Percentiles rank a stretch among this genome's conserved stretches.
These are phyloP conservation scores for Xylariales sp. DNA, from an alignment of 2,329 filamentous ascomycete genomes.

Conservation along the genomic window DNA sequence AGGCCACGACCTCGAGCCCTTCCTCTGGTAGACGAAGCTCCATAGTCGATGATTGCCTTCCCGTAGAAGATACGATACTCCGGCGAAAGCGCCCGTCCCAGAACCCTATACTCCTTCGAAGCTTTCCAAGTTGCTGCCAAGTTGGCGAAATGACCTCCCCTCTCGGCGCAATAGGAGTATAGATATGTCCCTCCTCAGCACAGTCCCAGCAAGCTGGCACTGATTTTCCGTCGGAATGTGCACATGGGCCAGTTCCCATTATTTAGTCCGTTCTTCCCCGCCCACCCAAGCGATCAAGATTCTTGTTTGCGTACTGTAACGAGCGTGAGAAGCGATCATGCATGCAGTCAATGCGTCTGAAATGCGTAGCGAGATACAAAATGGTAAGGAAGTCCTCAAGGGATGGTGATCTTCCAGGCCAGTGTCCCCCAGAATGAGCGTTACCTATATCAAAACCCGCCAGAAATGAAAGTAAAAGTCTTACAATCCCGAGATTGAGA, in stretches of 20 bases:
- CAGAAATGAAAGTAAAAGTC: background rate
- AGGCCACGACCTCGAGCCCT: slow-evolving; percentile 42
- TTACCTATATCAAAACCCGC: slow-evolving; percentile 4
- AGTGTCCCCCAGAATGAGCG: slow-evolving; percentile 14
- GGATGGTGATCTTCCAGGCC: background rate
- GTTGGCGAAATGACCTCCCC: slow-evolving; percentile 7
- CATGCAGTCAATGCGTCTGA: background rate
- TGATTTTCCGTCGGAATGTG: slow-evolving; percentile 25
- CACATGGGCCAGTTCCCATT: slow-evolving; percentile 24
- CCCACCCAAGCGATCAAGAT: background rate
- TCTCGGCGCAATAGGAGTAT: background rate
- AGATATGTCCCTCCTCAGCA: slow-evolving; percentile 33
- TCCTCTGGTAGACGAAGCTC: slow-evolving; percentile 40
- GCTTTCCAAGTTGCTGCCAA: slow-evolving; percentile 28
- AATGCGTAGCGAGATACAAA: background rate
- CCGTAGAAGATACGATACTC: slow-evolving; percentile 9
- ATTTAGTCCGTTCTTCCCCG: slow-evolving; percentile 1
- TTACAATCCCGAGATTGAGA: background rate
- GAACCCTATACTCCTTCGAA: slow-evolving; percentile 45
- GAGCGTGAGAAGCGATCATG: slow-evolving; percentile 2
- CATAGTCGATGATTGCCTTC: slow-evolving; percentile 30
- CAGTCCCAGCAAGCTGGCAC: slow-evolving; percentile 38
- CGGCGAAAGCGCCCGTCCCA: slow-evolving; percentile 6
- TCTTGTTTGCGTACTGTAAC: background rate
- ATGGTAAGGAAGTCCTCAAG: background rate